phyloP scores from a whole-genome alignment of 306 rosid genomes.

The Calophaca sinica region DNA sequence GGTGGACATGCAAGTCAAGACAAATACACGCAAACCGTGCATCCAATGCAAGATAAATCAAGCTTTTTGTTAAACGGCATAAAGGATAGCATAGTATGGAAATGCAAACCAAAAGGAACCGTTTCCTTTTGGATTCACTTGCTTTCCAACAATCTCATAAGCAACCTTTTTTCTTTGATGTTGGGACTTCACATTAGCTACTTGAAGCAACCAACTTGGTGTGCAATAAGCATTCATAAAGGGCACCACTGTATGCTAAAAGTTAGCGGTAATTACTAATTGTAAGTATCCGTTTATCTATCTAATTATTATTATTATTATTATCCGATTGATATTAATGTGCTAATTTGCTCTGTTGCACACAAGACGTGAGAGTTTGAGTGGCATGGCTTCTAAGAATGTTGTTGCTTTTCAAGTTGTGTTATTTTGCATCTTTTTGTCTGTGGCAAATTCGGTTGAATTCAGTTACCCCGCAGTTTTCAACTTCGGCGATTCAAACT shows the following conservation, averaged over 20 bases:
- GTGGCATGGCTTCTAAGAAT: slow-evolving; percentile 52
- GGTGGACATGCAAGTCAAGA: not conserved
- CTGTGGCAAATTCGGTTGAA: slow-evolving; percentile 45
- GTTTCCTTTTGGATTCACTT: too few relatives aligned
- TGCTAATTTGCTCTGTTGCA: not conserved
- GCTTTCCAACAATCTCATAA: too few relatives aligned
- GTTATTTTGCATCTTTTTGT: slow-evolving; percentile 43
- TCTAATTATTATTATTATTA: too few relatives aligned
- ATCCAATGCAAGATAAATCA: not conserved
- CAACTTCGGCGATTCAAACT: slow-evolving; percentile 93
- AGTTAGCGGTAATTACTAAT: too few relatives aligned
- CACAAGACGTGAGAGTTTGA: slow-evolving; percentile 4
- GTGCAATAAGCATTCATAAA: slow-evolving; percentile 28
- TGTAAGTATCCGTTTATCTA: too few relatives aligned
- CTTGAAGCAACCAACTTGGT: slow-evolving; percentile 30
- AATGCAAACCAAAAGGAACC: too few relatives aligned
- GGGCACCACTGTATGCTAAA: too few relatives aligned
- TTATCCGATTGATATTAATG: too few relatives aligned
- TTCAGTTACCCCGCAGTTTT: slow-evolving; percentile 72
- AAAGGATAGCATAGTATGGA: too few relatives aligned
- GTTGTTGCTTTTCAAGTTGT: slow-evolving; percentile 43
- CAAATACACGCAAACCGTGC: slow-evolving; percentile 9
- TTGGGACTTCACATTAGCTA: not conserved
- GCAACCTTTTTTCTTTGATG: too few relatives aligned
- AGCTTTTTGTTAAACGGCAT: not conserved